phyloP scores from a whole-genome alignment of 352 stramenopile genomes.

The Thalassiosira exigua region DNA sequence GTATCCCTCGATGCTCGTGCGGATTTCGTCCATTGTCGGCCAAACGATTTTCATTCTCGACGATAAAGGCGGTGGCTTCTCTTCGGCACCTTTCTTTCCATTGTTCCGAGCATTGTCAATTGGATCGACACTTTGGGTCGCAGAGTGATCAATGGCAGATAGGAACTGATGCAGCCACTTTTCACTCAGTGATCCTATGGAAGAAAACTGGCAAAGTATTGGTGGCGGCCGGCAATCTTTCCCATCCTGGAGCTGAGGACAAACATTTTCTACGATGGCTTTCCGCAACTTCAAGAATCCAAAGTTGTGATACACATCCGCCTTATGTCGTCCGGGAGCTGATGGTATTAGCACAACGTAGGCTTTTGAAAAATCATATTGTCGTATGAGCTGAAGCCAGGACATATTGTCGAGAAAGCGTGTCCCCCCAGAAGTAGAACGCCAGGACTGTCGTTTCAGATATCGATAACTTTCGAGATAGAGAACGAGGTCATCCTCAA shows the following conservation, averaged over 20 bases:
- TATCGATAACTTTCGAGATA: constrained; percentile 78
- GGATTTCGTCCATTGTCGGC: constrained; percentile 74
- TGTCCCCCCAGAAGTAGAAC: not conserved
- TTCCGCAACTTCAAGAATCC: constrained; percentile 67
- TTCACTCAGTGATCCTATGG: constrained; percentile 69
- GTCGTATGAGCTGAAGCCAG: constrained; percentile 53
- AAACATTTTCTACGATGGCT: constrained; percentile 31
- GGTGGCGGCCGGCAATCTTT: constrained; percentile 2
- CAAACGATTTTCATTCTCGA: constrained; percentile 67
- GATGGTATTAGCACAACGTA: constrained; percentile 77
- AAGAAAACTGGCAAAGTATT: constrained; percentile 81
- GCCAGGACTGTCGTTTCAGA: constrained; percentile 44
- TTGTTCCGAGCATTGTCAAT: constrained; percentile 5
- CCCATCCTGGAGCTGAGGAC: not conserved
- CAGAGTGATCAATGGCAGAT: constrained; percentile 48
- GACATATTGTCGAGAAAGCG: constrained; percentile 30
- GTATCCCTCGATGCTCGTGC: constrained; percentile 64
- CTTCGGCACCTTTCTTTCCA: not conserved
- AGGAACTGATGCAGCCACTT: constrained; percentile 69
- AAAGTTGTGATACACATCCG: constrained; percentile 32
- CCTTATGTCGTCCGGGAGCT: constrained; percentile 63
- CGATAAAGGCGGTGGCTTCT: constrained; percentile 7
- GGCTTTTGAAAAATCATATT: constrained; percentile 75
- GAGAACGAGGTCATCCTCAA: constrained; percentile 70
- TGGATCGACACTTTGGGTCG: constrained; percentile 18